Evolutionary conservation across 2,329 filamentous ascomycete species (phyloP).

Genomic region (Nemania sp.): DNA sequence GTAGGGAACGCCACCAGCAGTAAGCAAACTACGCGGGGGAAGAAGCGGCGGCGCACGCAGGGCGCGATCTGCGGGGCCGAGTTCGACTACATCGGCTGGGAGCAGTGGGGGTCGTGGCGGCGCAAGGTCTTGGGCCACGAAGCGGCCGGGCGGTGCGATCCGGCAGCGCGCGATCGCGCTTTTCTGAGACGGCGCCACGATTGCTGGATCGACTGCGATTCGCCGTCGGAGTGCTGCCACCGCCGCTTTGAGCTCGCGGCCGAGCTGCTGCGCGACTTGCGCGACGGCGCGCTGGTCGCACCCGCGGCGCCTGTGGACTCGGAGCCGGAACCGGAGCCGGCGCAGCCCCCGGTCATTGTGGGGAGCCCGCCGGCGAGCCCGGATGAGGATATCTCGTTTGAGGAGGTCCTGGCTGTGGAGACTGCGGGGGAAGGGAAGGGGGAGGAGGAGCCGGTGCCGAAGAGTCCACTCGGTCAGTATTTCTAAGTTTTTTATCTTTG

Average conservation of each 20-base stretch:
- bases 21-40: slow-evolving; percentile 12
- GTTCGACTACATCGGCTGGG: slow-evolving; percentile 39
- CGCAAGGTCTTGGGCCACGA: slow-evolving; percentile 34
- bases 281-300: no score
- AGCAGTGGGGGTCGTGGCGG: slow-evolving; percentile 37
- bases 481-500: no score
- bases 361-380: slow-evolving; percentile 10
- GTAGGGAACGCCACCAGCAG: slow-evolving; percentile 19
- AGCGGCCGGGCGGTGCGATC: slow-evolving; percentile 37
- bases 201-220: slow-evolving; percentile 41
- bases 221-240: slow-evolving; percentile 48
- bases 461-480: not conserved
- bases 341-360: slow-evolving; percentile 14
- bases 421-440: slow-evolving; percentile 11
- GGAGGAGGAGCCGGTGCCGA: slow-evolving; percentile 17
- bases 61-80: slow-evolving; percentile 33
- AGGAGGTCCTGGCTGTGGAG: slow-evolving; percentile 19
- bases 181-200: slow-evolving; percentile 30
- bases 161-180: slow-evolving; percentile 26
- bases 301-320: no score
- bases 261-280: no score
- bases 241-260: slow-evolving; percentile 47
- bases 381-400: slow-evolving; percentile 27
- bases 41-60: slow-evolving; percentile 27
- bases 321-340: slow-evolving; percentile 27